Evolutionary conservation across 495 filamentous ascomycete species (phyloP), one percentile per base, ranked within the genome.

Genomic region (Penicillium crystallinum): DNA sequence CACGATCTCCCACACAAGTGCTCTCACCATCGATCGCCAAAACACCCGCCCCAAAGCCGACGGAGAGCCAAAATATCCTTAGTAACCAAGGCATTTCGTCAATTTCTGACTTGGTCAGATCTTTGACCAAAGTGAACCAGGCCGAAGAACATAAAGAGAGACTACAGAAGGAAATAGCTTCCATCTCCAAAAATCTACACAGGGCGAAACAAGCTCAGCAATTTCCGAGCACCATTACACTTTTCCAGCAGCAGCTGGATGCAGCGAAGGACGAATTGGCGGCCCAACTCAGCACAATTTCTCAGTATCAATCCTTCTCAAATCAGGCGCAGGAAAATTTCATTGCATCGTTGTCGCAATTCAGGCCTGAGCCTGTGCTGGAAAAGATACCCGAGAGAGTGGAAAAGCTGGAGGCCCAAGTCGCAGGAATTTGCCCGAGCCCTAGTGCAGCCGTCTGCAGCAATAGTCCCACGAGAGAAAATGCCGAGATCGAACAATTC

Each of bases 141-240:
- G 40, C 29, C 19, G 40, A 54, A 22, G 47, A 54, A 23, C 62
- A 68, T 25, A 62, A 55, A 31, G 58, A 66, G 15, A 54, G 40
- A 14, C 22, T 70, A 2, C 37, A 66, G 23, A 64, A 65, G 36
- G 51, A 45, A 23, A 57, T 53, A 21, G 53, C 37, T 12, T 49
- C 47, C 3, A 59, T 61, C 6, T 40, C 52, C 11, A 55, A 43
- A 1, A 34, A 59, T 1, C 22, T 64, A 8, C 44, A 52, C n/a
- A 63, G 48, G 39, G 67, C 67, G 4, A 62, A 48, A 15, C 53
- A 58, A 4, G 23, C 39, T 4, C 45, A 40, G 9, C 41, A 46
- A 21, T 70, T 68, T 30, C 58, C 65, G 1, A 56, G 65, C 5
- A 57, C 59, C 0, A 39, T 42, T 14, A 52, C 59, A 9, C 59